Conservation (phyloP, 805 yeast species). For the Nakazawaea pomicola region DNA sequence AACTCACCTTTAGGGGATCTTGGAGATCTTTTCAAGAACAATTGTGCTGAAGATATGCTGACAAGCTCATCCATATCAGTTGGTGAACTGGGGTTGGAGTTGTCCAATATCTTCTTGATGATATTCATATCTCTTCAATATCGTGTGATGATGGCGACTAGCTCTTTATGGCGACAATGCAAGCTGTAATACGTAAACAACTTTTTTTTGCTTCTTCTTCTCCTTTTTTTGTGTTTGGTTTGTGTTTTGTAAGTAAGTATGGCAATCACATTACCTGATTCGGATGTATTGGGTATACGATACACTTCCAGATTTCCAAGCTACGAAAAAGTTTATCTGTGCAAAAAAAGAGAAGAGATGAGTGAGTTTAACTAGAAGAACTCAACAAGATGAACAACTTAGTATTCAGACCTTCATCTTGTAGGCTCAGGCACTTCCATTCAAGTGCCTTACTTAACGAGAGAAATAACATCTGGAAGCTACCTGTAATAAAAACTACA, state of each 20-base stretch:
- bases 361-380: too few species aligned
- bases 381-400: too few species aligned
- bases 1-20: conserved; percentile 81
- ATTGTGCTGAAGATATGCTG: conserved; percentile 72
- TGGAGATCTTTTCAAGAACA: conserved; percentile 68
- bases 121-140: conserved; percentile 52
- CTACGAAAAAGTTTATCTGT: too few species aligned
- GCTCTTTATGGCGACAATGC: too few species aligned
- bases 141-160: too few species aligned
- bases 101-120: conserved; percentile 56
- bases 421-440: too few species aligned
- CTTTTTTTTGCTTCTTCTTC: neutral
- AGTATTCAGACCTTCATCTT: too few species aligned
- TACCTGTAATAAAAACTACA: conserved; percentile 3
- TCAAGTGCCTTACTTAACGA: too few species aligned
- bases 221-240: neutral
- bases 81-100: conserved; percentile 29
- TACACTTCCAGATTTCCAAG: too few species aligned
- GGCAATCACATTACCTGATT: too few species aligned
- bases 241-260: neutral
- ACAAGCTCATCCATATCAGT: conserved; percentile 49
- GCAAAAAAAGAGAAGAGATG: too few species aligned
- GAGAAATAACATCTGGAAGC: conserved; percentile 19
- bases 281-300: neutral
- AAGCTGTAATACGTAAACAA: neutral